A percentile compares a stretch with the other conserved stretches of the same genome.
These are phyloP conservation scores for Acaromyces ingoldii DNA, from an alignment of 1,284 basidiomycete genomes.

Conservation along the genomic window DNA sequence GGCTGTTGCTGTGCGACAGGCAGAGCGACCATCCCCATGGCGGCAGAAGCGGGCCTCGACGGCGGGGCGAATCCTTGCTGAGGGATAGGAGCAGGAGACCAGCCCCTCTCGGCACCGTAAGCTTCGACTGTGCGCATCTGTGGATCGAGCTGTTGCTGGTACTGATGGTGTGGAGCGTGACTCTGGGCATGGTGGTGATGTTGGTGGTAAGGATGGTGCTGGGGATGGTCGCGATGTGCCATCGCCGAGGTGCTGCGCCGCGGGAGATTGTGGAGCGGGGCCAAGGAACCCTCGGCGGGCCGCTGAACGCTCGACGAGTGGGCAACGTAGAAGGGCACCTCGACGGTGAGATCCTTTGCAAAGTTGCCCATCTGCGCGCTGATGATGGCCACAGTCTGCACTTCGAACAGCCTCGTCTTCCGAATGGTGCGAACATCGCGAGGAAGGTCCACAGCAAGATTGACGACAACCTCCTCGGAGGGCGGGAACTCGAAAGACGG, in stretches of 20 bases:
- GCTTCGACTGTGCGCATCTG: constrained; percentile 25
- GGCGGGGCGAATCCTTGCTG: constrained; percentile 3
- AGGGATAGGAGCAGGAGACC: constrained; percentile 33
- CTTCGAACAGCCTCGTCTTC: constrained; percentile 39
- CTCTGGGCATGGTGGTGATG: constrained; percentile 12
- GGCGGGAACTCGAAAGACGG: constrained; percentile 40
- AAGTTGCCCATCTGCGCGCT: constrained; percentile 33
- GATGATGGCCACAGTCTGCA: constrained; percentile 29
- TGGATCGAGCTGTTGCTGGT: constrained; percentile 10
- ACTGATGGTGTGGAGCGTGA: constrained; percentile 9
- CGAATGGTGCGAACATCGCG: constrained; percentile 37
- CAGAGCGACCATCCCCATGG: constrained; percentile 12
- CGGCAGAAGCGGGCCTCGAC: constrained; percentile 15
- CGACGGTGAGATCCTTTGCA: constrained; percentile 40
- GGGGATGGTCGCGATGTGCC: constrained; percentile 3
- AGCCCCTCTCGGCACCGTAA: constrained; percentile 31
- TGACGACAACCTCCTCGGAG: constrained; percentile 29
- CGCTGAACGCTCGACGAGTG: constrained; percentile 30
- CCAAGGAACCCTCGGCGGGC: constrained; percentile 12
- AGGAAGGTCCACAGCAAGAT: constrained; percentile 34
- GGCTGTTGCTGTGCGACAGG: constrained; percentile 6
- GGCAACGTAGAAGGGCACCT: constrained; percentile 38
- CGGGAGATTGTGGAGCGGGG: constrained; percentile 4
- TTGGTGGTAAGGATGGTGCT: constrained; percentile 7
- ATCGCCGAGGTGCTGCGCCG: constrained; percentile 5